Conservation (phyloP, 768 basidiomycete species). For the Suillus discolor region DNA sequence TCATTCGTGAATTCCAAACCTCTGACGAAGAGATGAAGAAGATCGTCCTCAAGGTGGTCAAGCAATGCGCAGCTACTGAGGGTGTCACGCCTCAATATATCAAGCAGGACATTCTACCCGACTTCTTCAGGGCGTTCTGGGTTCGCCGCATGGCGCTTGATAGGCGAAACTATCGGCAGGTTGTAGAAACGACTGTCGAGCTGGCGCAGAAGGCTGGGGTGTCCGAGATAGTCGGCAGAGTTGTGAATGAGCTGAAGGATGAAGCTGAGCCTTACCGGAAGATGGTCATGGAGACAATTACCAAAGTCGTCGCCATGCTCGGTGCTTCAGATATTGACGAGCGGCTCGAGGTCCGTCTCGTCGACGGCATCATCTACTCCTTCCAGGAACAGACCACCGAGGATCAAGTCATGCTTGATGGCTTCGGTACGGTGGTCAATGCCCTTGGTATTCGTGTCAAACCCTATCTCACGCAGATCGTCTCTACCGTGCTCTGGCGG, state of each 20-base stretch:
- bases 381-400: slow-evolving; percentile 99
- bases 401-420: slow-evolving; percentile 98
- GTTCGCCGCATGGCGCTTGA: slow-evolving; percentile 98
- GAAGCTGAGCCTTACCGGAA: slow-evolving; percentile 83
- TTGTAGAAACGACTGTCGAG: slow-evolving; percentile 98
- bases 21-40: slow-evolving; percentile 99
- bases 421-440: slow-evolving; percentile 94
- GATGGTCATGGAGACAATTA: slow-evolving; percentile 99
- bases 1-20: slow-evolving; percentile 98
- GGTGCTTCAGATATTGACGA: slow-evolving; percentile 99
- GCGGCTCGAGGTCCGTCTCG: slow-evolving; percentile 88
- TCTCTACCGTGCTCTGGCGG: slow-evolving; percentile 98
- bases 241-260: slow-evolving; percentile 65
- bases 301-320: slow-evolving; percentile 89
- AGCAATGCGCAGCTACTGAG: slow-evolving; percentile 98
- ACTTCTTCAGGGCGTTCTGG: slow-evolving; percentile 99
- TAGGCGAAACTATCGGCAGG: slow-evolving; percentile 92
- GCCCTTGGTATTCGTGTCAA: slow-evolving; percentile 96
- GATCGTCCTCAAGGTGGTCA: slow-evolving; percentile 98
- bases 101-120: slow-evolving; percentile 96
- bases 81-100: slow-evolving; percentile 97
- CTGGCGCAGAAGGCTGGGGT: slow-evolving; percentile 97
- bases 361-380: slow-evolving; percentile 98
- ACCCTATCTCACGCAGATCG: slow-evolving; percentile 97
- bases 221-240: slow-evolving; percentile 88